Evolutionary conservation across 2,329 filamentous ascomycete genomes (phyloP).

Genomic region (Blumeria hordei): DNA sequence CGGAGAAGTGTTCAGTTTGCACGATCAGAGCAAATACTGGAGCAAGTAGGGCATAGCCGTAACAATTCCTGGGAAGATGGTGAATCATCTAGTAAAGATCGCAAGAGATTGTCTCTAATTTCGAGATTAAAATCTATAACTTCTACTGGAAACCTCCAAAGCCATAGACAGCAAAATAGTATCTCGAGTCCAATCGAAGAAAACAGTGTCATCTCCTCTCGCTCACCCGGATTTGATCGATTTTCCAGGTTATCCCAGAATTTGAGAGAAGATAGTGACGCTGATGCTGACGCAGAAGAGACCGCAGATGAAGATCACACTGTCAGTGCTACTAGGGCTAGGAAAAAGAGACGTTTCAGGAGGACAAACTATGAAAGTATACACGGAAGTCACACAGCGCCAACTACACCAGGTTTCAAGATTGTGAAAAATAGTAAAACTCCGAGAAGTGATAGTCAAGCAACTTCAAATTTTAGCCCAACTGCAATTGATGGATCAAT

Average conservation of each 20-base stretch:
- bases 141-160: conserved; percentile 20
- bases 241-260: conserved; percentile 27
- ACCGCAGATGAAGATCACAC: conserved; percentile 51
- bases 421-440: conserved; percentile 9
- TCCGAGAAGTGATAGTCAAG: conserved; percentile 7
- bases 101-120: conserved; percentile 44
- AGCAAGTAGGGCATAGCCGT: conserved; percentile 28
- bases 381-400: conserved; percentile 32
- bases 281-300: conserved; percentile 63
- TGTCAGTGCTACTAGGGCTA: conserved; percentile 24
- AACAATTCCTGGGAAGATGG: conserved; percentile 41
- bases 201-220: conserved; percentile 18
- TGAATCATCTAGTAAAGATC: conserved; percentile 33
- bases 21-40: conserved; percentile 21
- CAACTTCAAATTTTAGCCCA: conserved; percentile 29
- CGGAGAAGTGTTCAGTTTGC: conserved; percentile 58
- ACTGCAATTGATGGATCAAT: conserved; percentile 34
- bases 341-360: conserved; percentile 38
- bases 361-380: conserved; percentile 25
- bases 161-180: conserved; percentile 21
- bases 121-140: conserved; percentile 56
- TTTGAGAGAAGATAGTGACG: conserved; percentile 38
- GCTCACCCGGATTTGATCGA: conserved; percentile 24
- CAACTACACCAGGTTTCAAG: conserved; percentile 32
- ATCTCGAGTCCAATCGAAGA: conserved; percentile 14